Evolutionary conservation across 352 stramenopile genomes (phyloP).

Genomic region (Phytophthora tubulina): DNA sequence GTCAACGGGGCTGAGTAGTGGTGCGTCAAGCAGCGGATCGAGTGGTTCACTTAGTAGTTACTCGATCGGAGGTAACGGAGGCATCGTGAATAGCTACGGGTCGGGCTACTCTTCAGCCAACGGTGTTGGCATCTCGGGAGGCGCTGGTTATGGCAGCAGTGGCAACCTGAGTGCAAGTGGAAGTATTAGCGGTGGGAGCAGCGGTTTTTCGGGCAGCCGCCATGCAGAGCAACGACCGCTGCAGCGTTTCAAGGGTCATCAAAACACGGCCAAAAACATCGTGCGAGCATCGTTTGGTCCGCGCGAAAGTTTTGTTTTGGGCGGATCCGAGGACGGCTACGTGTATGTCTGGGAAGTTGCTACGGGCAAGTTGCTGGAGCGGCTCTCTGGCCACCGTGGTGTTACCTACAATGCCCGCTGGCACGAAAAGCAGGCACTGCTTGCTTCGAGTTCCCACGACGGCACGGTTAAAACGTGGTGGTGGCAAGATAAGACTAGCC

Average conservation of each 20-base stretch:
- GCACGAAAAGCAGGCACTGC: constrained; percentile 88
- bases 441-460: constrained; percentile 89
- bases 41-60: constrained; percentile 44
- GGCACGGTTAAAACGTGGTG: constrained; percentile 92
- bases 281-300: constrained; percentile 87
- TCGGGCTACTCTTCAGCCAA: constrained; percentile 31
- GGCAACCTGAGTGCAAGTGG: constrained; percentile 38
- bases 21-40: constrained; percentile 33
- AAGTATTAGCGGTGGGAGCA: constrained; percentile 33
- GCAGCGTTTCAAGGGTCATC: constrained; percentile 90
- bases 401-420: constrained; percentile 89
- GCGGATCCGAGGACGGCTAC: constrained; percentile 85
- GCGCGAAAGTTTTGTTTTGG: constrained; percentile 87
- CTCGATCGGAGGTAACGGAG: constrained; percentile 20
- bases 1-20: constrained; percentile 45
- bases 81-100: constrained; percentile 31
- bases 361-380: constrained; percentile 86
- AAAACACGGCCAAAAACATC: constrained; percentile 92
- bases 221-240: constrained; percentile 72
- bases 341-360: constrained; percentile 92
- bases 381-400: constrained; percentile 75
- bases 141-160: constrained; percentile 35
- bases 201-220: constrained; percentile 37
- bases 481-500: constrained; percentile 76
- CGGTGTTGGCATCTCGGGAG: constrained; percentile 28